These are phyloP conservation scores for Camillea tinctor DNA, from an alignment of 2,329 filamentous ascomycete genomes.

Conservation along the genomic window DNA sequence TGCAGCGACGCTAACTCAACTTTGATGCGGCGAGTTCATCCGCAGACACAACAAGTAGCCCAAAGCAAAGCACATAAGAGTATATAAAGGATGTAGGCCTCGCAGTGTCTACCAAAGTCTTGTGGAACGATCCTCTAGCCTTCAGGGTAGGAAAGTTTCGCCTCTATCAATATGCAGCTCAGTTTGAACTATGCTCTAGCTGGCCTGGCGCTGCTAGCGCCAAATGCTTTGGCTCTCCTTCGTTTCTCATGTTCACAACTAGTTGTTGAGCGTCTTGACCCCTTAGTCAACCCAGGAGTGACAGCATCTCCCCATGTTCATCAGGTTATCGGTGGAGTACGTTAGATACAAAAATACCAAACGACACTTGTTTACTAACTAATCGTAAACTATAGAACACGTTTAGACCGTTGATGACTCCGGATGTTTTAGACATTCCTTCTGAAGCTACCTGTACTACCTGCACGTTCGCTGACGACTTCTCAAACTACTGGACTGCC, in stretches of 20 bases:
- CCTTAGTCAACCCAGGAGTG: slow-evolving; percentile 26
- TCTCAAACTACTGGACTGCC: slow-evolving; percentile 43
- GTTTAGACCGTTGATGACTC: slow-evolving; percentile 33
- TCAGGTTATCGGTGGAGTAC: slow-evolving; percentile 30
- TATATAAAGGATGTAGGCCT: not conserved
- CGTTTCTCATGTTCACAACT: slow-evolving; percentile 29
- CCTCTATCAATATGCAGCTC: slow-evolving; percentile 10
- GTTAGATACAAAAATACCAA: slow-evolving; percentile 2
- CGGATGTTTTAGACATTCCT: slow-evolving; percentile 27
- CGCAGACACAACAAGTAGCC: not conserved
- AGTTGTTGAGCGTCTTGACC: slow-evolving; percentile 28
- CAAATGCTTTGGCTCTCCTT: slow-evolving; percentile 19
- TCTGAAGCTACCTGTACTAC: slow-evolving; percentile 39
- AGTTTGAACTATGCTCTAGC: slow-evolving; percentile 4
- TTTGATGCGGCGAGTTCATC: not conserved
- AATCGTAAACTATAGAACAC: slow-evolving; percentile 24
- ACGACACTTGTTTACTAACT: not conserved
- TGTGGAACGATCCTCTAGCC: not conserved
- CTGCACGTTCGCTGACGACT: slow-evolving; percentile 43
- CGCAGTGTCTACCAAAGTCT: not conserved
- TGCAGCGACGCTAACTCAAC: not conserved
- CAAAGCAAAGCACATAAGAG: not conserved
- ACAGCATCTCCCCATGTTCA: slow-evolving; percentile 28
- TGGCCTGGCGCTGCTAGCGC: not conserved
- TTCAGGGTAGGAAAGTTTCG: not conserved